Evolutionary conservation across 2,329 filamentous ascomycete species (phyloP), one percentile per base, ranked within the genome.

Genomic region (Phoma herbarum): DNA sequence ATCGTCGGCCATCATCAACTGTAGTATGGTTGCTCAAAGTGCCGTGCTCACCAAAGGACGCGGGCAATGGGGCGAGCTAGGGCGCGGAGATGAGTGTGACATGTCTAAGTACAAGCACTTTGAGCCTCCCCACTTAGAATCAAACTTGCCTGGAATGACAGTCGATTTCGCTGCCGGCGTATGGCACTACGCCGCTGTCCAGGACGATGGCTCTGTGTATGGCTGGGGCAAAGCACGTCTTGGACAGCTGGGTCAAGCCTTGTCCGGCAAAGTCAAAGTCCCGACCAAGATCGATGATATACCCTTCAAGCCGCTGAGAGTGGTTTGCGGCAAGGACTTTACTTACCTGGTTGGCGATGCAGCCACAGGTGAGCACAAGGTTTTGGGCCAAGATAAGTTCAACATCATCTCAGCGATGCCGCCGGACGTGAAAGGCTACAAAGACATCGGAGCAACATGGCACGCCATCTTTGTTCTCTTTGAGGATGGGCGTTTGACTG

Each of bases 191-290:
- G 85, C 96, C 16, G 86, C 81, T 1, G 85, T 97, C 0, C 78
- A 96, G 3, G 85, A 84, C 42, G 89, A 90, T 71, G 94, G 93
- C 0, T 84, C 90, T 16, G 88, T 89, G 1, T 96, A 90, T 73
- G 93, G 92, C 2, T 98, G 94, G 94, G 95, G 95, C 0, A 91
- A 88, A 68, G 89, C 90, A 14, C 85, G 92, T 23, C 95, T 97
- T 72, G 91, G 91, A 0, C 94, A 99, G 74, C 79, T 96, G 1
- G 93, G 93, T 0, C 77, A 52, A 2, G 41, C 46, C 80, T 41
- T 83, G 0, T 42, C 62, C 11, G 84, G 80, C 79, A 78, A 79
- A 26, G 80, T 68, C 39, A 50, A 47, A 9, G 26, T 45, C 23
- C 70, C 68, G 9, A 65, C 64, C 4, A 55, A 55, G 25, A 59